Base-by-base conservation (phyloP, 140 eudicot genomes). In the Cichorium intybus region DNA sequence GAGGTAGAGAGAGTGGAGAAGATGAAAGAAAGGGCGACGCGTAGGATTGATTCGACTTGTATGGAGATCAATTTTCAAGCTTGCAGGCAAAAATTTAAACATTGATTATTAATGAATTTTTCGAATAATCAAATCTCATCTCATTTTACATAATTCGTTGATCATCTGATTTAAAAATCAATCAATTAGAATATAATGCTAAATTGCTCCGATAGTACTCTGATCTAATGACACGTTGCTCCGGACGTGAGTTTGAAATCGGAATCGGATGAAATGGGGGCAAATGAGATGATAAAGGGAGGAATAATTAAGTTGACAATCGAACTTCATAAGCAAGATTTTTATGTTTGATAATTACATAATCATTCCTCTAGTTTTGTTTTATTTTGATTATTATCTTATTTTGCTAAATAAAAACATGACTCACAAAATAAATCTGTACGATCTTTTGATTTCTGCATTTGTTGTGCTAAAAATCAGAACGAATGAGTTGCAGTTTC, bases 11-110 rank as follows among this genome's bases (percentile, higher is more conserved):
- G 78, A 51, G 97, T 81, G 0, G 89, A 89, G 77, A 86, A 66
- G 65, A 49, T 89, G 80, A 89, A 73, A 33, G 85, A 80, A 21
- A 46, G 74, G 24, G 92, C 95, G 4, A 76, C 60, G 10, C 76
- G 80, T 3, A 45, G 81, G 70, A 76, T 79, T 39, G 84, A 81
- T 70, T 72, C 84, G 4, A 35, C 73, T 50, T 86, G 95, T 84
- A 65, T 83, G 87, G 96, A 89, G 66, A 80, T 89, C 72, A 89
- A 95, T 69, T 89, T 95, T 54, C 85, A 81, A 45, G 79, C 89
- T 74, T 89, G 97, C 75, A 77, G 95, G 66, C 91, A 83, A 72
- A 86, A 76, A 37, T 89, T 89, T 60, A 85, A 83, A 51, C 77
- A 73, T 62, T 61, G 12, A 45, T 43, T 7, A 20, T 59, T 4